These are phyloP conservation scores for Globisporangium sylvaticum DNA, from an alignment of 352 stramenopile genomes.

Conservation along the genomic window DNA sequence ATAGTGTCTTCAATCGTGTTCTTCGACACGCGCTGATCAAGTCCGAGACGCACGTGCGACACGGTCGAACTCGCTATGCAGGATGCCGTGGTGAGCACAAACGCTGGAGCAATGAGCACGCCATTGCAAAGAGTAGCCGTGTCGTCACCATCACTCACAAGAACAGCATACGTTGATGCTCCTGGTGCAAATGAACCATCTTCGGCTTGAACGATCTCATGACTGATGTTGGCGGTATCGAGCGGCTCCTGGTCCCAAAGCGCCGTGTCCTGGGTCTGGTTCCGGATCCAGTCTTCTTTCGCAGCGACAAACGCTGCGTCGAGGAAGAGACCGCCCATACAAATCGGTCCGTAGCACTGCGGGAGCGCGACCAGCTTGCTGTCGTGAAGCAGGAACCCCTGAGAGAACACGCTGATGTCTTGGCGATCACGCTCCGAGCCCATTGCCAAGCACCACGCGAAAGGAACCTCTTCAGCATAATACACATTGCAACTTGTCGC, in stretches of 20 bases:
- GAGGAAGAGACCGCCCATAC: constrained; percentile 7
- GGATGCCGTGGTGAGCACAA: constrained; percentile 5
- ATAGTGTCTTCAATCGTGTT: constrained; percentile 2
- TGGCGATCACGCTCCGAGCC: constrained; percentile 8
- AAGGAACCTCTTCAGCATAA: background rate
- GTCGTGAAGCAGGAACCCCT: constrained; percentile 10
- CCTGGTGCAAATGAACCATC: background rate
- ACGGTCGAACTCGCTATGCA: background rate
- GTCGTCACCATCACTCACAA: background rate
- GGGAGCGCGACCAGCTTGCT: constrained; percentile 12
- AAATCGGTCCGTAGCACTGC: constrained; percentile 10
- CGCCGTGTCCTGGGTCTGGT: background rate
- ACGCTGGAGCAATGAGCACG: constrained; percentile 2
- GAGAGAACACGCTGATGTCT: constrained; percentile 4
- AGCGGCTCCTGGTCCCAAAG: constrained; percentile 1
- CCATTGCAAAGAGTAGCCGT: background rate
- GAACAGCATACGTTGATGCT: constrained; percentile 3
- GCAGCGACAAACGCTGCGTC: constrained; percentile 4
- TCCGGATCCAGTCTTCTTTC: constrained; percentile 11
- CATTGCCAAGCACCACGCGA: constrained; percentile 1
- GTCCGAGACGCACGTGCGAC: constrained; percentile 4
- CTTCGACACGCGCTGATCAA: background rate
- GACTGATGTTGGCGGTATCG: background rate
- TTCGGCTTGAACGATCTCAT: background rate
- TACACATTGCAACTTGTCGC: constrained; percentile 2